These are phyloP conservation scores for Chrysosporium keratinophilum DNA, from an alignment of 2,329 filamentous ascomycete genomes.

Conservation along the genomic window DNA sequence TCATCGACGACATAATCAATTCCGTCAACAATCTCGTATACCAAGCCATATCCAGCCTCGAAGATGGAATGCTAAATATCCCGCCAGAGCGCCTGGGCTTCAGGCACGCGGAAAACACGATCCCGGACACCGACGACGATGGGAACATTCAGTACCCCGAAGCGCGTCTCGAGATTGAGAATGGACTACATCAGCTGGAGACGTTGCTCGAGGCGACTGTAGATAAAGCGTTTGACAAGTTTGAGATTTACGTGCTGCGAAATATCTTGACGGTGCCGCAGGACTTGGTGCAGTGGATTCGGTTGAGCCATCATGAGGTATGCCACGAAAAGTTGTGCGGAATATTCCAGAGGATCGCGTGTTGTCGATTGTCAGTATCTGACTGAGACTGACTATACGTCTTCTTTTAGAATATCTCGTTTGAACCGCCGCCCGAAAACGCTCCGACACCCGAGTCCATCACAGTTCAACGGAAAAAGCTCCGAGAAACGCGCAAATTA, in stretches of 20 bases:
- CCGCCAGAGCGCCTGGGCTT: constrained; percentile 76
- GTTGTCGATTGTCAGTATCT: not conserved
- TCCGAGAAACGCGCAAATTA: constrained; percentile 69
- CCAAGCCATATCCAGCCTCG: constrained; percentile 76
- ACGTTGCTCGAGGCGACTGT: constrained; percentile 71
- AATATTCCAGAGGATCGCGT: not conserved
- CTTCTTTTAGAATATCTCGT: constrained; percentile 28
- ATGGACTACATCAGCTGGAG: constrained; percentile 75
- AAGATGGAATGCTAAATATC: constrained; percentile 65
- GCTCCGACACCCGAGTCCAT: constrained; percentile 57
- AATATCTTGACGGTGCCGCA: constrained; percentile 68
- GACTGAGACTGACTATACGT: not conserved
- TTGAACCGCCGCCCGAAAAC: constrained; percentile 24
- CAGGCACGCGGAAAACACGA: constrained; percentile 38
- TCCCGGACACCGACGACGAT: constrained; percentile 39
- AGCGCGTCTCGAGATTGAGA: constrained; percentile 65
- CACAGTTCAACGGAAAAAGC: constrained; percentile 58
- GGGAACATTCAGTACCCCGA: constrained; percentile 39
- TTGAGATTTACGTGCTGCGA: constrained; percentile 80
- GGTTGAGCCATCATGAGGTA: constrained; percentile 75
- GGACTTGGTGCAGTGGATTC: constrained; percentile 65
- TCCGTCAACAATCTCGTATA: constrained; percentile 88
- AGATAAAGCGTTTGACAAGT: constrained; percentile 74
- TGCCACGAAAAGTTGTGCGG: constrained; percentile 8
- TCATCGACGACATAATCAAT: constrained; percentile 98